A percentile compares a stretch with the other conserved stretches of the same genome.
phyloP scores from a whole-genome alignment of 306 rosid species.

The Hippophae rhamnoides region DNA sequence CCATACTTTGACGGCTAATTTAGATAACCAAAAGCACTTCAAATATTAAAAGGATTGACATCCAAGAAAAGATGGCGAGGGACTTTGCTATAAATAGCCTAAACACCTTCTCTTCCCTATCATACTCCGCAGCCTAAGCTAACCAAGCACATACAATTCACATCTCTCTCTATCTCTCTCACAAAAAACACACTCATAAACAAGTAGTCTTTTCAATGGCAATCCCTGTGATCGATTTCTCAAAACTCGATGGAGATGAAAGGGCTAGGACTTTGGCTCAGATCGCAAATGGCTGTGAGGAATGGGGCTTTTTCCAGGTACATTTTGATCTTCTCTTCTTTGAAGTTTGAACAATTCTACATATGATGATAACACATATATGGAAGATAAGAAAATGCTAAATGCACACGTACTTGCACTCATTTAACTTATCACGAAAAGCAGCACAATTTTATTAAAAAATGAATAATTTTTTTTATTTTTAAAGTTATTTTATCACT shows the following conservation, averaged over 20 bases:
- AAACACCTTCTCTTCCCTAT: slow-evolving; percentile 8
- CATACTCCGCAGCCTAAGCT: no score
- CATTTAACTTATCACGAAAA: no score
- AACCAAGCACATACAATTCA: no score
- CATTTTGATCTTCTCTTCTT: not conserved
- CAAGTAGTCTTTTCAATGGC: slow-evolving; percentile 32
- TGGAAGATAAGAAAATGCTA: no score
- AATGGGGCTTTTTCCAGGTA: slow-evolving; percentile 99
- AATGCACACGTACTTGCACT: no score
- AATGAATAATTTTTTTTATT: no score
- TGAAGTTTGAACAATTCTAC: no score
- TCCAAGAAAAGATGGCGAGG: slow-evolving; percentile 40
- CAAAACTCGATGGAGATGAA: slow-evolving; percentile 69
- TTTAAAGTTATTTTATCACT: no score
- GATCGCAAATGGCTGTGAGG: slow-evolving; percentile 81
- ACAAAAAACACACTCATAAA: no score
- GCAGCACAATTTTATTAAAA: no score
- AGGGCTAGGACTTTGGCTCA: slow-evolving; percentile 71
- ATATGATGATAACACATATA: no score
- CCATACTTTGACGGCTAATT: slow-evolving; percentile 49
- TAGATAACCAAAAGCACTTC: slow-evolving; percentile 15
- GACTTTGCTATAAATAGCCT: slow-evolving; percentile 52
- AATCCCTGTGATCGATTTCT: slow-evolving; percentile 91
- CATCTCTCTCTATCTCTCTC: no score
- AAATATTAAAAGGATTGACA: slow-evolving; percentile 26